A percentile compares a stretch with the other conserved stretches of the same genome.
phyloP scores from a whole-genome alignment of 306 rosid genomes.

The Calophaca sinica region DNA sequence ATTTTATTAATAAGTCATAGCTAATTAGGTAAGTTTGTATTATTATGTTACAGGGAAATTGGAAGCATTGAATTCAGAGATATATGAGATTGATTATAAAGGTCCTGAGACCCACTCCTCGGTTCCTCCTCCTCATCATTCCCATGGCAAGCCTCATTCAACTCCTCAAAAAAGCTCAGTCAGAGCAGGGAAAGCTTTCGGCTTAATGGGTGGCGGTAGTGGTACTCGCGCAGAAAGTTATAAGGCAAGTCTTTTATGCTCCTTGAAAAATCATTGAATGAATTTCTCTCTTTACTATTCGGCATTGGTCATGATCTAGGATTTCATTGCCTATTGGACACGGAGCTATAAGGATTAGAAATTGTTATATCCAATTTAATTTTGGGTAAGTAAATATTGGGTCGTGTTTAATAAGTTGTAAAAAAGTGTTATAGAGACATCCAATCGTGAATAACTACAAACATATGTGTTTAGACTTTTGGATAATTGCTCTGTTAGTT shows the following conservation, averaged over 20 bases:
- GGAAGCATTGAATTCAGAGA: constrained; percentile 51
- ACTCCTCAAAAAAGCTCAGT: constrained; percentile 27
- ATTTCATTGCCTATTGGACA: not conserved
- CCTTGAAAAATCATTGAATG: not conserved
- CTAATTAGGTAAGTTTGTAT: not conserved
- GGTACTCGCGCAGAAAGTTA: constrained; percentile 32
- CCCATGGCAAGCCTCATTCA: constrained; percentile 29
- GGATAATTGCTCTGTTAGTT: no score
- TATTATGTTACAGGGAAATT: constrained; percentile 51
- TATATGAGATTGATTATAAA: constrained; percentile 90
- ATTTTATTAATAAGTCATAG: not conserved
- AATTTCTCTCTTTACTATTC: constrained; percentile 5
- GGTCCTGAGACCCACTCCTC: constrained; percentile 96
- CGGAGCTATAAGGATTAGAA: not conserved
- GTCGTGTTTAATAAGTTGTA: no score
- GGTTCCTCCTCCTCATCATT: constrained; percentile 71
- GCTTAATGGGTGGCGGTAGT: constrained; percentile 14
- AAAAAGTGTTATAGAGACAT: no score
- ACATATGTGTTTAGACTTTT: no score
- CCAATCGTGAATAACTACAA: no score
- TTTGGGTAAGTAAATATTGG: no score
- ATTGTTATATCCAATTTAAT: not conserved
- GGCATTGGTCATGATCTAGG: not conserved
- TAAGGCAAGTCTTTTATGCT: constrained; percentile 48
- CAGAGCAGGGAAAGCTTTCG: constrained; percentile 38